These are phyloP conservation scores for Mycena maculata DNA, from an alignment of 768 basidiomycete genomes.

Conservation along the genomic window DNA sequence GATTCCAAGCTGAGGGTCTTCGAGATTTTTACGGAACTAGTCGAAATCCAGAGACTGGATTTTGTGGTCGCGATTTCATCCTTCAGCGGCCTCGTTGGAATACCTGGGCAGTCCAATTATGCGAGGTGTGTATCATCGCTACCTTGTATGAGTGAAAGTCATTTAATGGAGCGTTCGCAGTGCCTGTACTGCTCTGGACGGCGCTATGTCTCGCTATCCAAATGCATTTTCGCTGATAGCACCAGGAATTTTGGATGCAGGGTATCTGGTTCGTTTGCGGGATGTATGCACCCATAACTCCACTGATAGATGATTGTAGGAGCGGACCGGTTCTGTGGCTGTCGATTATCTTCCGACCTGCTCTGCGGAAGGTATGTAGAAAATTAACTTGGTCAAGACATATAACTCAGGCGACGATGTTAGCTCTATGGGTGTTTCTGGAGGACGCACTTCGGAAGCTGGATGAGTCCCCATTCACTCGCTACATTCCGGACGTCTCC, in stretches of 20 bases:
- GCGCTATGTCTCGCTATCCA: conserved; percentile 14
- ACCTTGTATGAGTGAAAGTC: not conserved
- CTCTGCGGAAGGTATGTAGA: conserved; percentile 17
- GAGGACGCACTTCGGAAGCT: conserved; percentile 23
- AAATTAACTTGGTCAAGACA: not conserved
- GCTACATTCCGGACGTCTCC: conserved; percentile 22
- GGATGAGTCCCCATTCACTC: conserved; percentile 22
- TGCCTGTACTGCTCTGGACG: conserved; percentile 26
- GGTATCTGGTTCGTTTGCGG: conserved; percentile 20
- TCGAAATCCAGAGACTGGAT: conserved; percentile 15
- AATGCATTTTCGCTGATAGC: conserved; percentile 29
- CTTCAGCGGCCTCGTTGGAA: conserved; percentile 19
- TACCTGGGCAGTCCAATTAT: conserved; percentile 24
- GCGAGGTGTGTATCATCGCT: conserved; percentile 8
- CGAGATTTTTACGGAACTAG: conserved; percentile 1
- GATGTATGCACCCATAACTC: not conserved
- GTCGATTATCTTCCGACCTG: conserved; percentile 5
- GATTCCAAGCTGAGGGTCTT: conserved; percentile 19
- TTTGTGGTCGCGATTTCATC: conserved; percentile 26
- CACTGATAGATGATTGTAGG: not conserved
- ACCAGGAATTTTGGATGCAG: conserved; percentile 19
- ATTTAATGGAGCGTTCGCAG: not conserved
- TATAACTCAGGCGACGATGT: conserved; percentile 17
- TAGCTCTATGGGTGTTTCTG: conserved; percentile 15
- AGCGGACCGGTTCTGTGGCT: conserved; percentile 6